Percentiles rank a stretch among this genome's conserved stretches.
Conservation (phyloP, 2,329 filamentous ascomycete genomes). For the Diaporthe sp. region DNA sequence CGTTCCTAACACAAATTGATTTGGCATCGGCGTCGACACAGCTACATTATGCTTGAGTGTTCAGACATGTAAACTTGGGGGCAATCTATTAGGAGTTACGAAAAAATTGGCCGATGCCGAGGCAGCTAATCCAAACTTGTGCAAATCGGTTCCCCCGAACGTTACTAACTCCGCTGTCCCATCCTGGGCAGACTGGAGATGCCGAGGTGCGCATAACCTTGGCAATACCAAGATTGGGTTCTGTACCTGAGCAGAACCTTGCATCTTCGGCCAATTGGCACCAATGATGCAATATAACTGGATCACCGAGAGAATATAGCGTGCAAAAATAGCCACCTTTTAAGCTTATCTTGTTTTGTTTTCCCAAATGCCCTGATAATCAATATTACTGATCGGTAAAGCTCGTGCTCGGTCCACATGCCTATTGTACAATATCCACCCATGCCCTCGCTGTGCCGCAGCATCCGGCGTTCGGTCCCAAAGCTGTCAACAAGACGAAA, state of each 20-base stretch:
- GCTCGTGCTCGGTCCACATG: not conserved
- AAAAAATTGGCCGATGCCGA: not conserved
- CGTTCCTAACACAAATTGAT: no score
- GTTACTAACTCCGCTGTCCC: not conserved
- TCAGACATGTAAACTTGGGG: not conserved
- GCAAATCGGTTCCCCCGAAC: not conserved
- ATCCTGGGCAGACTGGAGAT: not conserved
- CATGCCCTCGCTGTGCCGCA: not conserved
- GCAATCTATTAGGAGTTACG: not conserved
- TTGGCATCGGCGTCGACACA: no score
- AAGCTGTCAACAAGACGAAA: not conserved
- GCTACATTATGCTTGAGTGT: not conserved
- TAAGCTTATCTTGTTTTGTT: not conserved
- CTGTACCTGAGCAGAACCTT: not conserved
- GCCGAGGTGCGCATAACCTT: constrained; percentile 13
- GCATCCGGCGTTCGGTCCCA: no score
- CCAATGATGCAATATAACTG: not conserved
- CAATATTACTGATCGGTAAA: not conserved
- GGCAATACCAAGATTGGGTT: not conserved
- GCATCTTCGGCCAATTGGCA: not conserved
- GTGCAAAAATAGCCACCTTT: not conserved
- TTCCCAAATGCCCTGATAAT: not conserved
- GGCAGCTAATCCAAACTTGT: not conserved
- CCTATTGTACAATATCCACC: not conserved
- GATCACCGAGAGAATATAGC: not conserved